Conservation (phyloP, 2,329 filamentous ascomycete species). For the Cladosporium sp. region DNA sequence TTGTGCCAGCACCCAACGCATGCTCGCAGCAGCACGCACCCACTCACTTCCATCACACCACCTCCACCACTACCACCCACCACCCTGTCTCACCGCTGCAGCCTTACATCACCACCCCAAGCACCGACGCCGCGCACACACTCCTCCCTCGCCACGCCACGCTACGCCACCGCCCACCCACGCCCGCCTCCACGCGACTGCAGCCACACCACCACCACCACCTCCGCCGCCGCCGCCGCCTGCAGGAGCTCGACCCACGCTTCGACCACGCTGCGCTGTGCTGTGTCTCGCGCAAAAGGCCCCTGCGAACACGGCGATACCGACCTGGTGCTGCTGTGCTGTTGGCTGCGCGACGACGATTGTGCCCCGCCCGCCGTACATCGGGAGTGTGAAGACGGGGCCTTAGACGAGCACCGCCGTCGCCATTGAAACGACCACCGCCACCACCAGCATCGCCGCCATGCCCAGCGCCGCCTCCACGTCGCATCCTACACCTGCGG, state of each 20-base stretch:
- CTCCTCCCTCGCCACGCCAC: conserved; percentile 3
- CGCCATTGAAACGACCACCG: neutral
- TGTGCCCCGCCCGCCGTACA: neutral
- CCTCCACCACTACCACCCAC: neutral
- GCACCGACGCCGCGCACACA: neutral
- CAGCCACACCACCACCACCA: neutral
- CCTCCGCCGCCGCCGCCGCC: neutral
- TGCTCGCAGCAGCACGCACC: neutral
- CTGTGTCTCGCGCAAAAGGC: neutral
- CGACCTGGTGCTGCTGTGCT: neutral
- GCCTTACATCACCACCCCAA: conserved; percentile 2
- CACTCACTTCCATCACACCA: neutral
- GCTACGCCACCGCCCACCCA: conserved; percentile 7
- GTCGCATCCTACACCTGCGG: conserved; percentile 1
- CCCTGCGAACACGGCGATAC: neutral
- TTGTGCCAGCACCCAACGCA: neutral
- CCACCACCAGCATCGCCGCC: neutral
- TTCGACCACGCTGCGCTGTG: neutral
- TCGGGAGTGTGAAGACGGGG: conserved; percentile 1
- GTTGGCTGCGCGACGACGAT: conserved; percentile 1
- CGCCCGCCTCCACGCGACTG: neutral
- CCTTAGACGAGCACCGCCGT: neutral
- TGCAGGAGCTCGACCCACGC: conserved; percentile 4
- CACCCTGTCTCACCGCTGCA: conserved; percentile 2
- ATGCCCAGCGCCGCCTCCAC: conserved; percentile 10